phyloP scores from a whole-genome alignment of 2,329 filamentous ascomycete species.

The Xylaria sp. region DNA sequence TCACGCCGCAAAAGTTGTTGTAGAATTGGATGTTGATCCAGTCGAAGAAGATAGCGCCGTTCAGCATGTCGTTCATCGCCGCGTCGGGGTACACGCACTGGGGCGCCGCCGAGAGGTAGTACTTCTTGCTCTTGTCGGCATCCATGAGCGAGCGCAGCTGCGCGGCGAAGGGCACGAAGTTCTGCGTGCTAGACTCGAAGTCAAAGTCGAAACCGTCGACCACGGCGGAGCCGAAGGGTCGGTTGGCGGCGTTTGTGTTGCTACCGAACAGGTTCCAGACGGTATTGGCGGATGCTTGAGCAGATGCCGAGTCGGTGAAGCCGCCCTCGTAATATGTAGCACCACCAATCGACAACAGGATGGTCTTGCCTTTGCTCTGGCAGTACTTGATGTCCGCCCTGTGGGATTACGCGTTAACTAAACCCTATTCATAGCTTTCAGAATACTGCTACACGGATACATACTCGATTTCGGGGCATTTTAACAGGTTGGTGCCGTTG shows the following conservation, averaged over 20 bases:
- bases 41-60: constrained; percentile 65
- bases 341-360: constrained; percentile 77
- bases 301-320: constrained; percentile 64
- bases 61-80: constrained; percentile 66
- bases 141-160: constrained; percentile 67
- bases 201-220: constrained; percentile 84
- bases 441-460: constrained; percentile 42
- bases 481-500: constrained; percentile 64
- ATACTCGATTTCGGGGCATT: constrained; percentile 73
- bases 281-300: constrained; percentile 65
- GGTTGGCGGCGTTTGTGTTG: constrained; percentile 57
- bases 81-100: constrained; percentile 75
- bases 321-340: constrained; percentile 76
- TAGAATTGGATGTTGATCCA: constrained; percentile 74
- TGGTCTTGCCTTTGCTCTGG: constrained; percentile 74
- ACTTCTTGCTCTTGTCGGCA: constrained; percentile 60
- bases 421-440: constrained; percentile 3
- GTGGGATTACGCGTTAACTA: constrained; percentile 18
- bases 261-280: constrained; percentile 80
- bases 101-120: constrained; percentile 72
- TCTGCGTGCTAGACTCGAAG: constrained; percentile 69
- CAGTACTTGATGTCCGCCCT: constrained; percentile 66
- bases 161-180: constrained; percentile 70
- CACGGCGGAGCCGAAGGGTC: constrained; percentile 73
- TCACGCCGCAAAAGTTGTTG: constrained; percentile 73